A percentile compares a stretch with the other conserved stretches of the same genome.
Evolutionary conservation across 176 grass and related monocot genomes (phyloP).

Genomic region (Saccharum officinarum): DNA sequence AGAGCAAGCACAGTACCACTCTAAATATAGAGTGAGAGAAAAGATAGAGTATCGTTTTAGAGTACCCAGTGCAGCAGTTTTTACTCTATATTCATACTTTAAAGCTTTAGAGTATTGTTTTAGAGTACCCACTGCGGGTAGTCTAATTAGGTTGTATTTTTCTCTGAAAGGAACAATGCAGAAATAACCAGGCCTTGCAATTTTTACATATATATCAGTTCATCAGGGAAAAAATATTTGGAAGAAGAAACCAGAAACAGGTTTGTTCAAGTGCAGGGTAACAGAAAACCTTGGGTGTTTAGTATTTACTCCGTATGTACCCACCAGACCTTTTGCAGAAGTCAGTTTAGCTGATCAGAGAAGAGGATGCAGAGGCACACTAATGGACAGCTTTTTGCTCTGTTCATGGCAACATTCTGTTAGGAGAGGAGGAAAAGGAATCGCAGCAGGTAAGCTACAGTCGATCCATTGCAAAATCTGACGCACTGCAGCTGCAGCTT

Average conservation of each 20-base stretch:
- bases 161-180: background rate
- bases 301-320: background rate
- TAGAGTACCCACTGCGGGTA: too few relatives aligned
- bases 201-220: background rate
- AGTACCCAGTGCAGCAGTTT: too few relatives aligned
- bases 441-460: too few relatives aligned
- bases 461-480: slow-evolving; percentile 38
- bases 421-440: too few relatives aligned
- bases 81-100: too few relatives aligned
- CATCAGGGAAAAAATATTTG: background rate
- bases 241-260: background rate
- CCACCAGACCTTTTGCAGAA: slow-evolving; percentile 37
- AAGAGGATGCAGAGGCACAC: slow-evolving; percentile 12
- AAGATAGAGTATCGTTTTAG: too few relatives aligned
- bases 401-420: slow-evolving; percentile 48
- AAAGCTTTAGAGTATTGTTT: too few relatives aligned
- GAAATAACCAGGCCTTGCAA: background rate
- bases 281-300: slow-evolving; percentile 17
- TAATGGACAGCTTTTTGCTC: slow-evolving; percentile 25
- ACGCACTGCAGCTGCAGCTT: slow-evolving; percentile 34
- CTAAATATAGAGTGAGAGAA: too few relatives aligned
- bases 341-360: slow-evolving; percentile 25
- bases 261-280: background rate
- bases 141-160: background rate
- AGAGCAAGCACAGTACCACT: too few relatives aligned